Evolutionary conservation across 2,329 filamentous ascomycete genomes (phyloP), one percentile per base, ranked within the genome.

Genomic region (Laburnicola sp.): DNA sequence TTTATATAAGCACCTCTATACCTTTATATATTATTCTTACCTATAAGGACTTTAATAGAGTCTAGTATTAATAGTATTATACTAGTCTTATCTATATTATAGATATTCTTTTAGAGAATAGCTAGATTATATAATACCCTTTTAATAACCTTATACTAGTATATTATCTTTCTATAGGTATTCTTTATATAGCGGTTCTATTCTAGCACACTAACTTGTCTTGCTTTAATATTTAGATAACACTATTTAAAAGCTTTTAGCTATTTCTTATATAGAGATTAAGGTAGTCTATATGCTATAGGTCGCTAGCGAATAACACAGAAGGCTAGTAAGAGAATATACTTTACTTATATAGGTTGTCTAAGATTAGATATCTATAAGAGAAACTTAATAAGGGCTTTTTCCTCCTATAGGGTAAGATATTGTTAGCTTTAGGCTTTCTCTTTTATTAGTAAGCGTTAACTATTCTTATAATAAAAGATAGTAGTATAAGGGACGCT

Each of bases 301-400:
- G 54, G 37, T 23, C 57, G 48, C 7, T 39, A 40, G 26, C 51
- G 46, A 8, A 56, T 36, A 28, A 56, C 31, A 32, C 32, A 38
- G 48, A 56, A 58, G 25, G 56, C 56, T 52, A 62, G 34, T 23
- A 42, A 53, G 45, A 45, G 54, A 51, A 63, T 44, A 38, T 56
- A 53, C 45, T 64, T 60, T 1, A 60, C 54, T 42, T 35, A 58
- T 11, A 62, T 36, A 50, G 53, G 51, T 23, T 53, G 31, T 37
- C 59, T 59, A 38, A 59, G 45, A 44, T 38, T 27, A 50, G 43
- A 40, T 51, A 53, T 50, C 43, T 48, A 56, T 56, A 62, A 43
- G 26, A 60, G 28, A 49, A 53, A 58, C 22, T 51, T 41, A 28
- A 59, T 51, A 34, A 69, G 32, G 28, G 64, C 66, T 41, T 68